These are phyloP conservation scores for Diphasiastrum complanatum DNA, from an alignment of 83 land plant genomes.

Conservation along the genomic window DNA sequence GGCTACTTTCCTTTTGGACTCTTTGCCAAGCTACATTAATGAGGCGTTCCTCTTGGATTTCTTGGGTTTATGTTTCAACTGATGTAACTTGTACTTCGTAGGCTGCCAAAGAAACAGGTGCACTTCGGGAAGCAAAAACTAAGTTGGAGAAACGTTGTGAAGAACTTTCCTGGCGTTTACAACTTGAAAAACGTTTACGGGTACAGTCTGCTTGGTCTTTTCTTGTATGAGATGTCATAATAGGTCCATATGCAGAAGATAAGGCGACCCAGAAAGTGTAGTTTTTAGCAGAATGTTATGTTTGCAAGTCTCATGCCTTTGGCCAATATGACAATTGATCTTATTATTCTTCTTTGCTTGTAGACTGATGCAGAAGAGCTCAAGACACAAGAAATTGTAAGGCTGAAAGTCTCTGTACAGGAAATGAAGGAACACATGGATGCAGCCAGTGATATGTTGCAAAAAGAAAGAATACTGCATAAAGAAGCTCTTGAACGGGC, in stretches of 20 bases:
- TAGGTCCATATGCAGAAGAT: too few species aligned
- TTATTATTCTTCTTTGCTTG: not conserved
- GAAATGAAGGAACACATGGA: not conserved
- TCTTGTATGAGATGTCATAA: too few species aligned
- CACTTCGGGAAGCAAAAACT: slow-evolving; percentile 76
- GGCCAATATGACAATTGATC: too few species aligned
- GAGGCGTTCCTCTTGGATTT: not conserved
- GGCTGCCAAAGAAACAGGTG: slow-evolving; percentile 87
- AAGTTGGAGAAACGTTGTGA: slow-evolving; percentile 73
- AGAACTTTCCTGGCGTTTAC: slow-evolving; percentile 71
- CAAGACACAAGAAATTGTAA: not conserved
- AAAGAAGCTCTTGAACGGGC: not conserved
- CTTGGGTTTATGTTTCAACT: too few species aligned
- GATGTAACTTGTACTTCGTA: too few species aligned
- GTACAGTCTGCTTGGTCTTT: slow-evolving; percentile 21
- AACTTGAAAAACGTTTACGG: slow-evolving; percentile 64
- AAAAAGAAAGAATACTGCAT: not conserved
- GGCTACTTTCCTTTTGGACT: not conserved
- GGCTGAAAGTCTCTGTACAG: not conserved
- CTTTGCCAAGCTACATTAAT: slow-evolving; percentile 4
- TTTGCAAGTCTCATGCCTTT: too few species aligned
- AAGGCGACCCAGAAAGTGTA: too few species aligned
- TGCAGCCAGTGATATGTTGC: not conserved
- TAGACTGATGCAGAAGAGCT: not conserved
- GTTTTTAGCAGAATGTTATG: too few species aligned